Percentiles rank a stretch among this genome's conserved stretches.
These are phyloP conservation scores for Nidula niveotomentosa DNA, from an alignment of 1,284 basidiomycete species.

Conservation along the genomic window DNA sequence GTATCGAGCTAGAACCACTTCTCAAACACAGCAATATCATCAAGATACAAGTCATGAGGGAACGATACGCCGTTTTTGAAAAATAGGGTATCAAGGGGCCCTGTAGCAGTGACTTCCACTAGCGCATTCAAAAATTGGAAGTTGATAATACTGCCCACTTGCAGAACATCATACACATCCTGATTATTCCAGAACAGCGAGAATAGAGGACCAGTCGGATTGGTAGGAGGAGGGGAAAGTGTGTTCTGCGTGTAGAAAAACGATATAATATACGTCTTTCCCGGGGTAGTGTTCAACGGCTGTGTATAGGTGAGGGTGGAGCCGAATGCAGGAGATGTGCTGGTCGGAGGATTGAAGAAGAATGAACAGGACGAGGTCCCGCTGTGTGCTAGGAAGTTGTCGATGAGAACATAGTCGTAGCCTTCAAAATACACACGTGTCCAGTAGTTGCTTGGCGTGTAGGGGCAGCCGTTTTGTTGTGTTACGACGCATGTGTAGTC, in stretches of 20 bases:
- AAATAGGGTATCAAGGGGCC: too few species aligned
- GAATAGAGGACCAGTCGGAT: too few species aligned
- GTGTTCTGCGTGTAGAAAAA: constrained; percentile 21
- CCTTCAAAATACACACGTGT: constrained; percentile 19
- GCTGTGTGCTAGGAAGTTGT: constrained; percentile 25
- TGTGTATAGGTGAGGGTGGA: constrained; percentile 25
- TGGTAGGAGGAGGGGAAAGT: too few species aligned
- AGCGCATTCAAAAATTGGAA: too few species aligned
- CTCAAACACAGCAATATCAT: too few species aligned
- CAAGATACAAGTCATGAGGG: too few species aligned
- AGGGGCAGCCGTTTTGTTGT: constrained; percentile 24
- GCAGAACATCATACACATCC: too few species aligned
- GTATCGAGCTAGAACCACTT: too few species aligned
- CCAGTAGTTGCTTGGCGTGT: background rate
- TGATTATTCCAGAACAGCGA: too few species aligned
- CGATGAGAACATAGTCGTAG: constrained; percentile 28
- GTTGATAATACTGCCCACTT: too few species aligned
- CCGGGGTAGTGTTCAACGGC: constrained; percentile 22
- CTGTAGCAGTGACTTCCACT: too few species aligned
- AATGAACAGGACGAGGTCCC: constrained; percentile 27
- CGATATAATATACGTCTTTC: constrained; percentile 27
- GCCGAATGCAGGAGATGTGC: constrained; percentile 20
- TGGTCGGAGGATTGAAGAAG: constrained; percentile 21
- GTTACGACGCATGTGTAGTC: constrained; percentile 19
- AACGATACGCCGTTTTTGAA: too few species aligned